A percentile compares a stretch with the other conserved stretches of the same genome.
phyloP scores from a whole-genome alignment of 2,329 filamentous ascomycete species.

The Talaromyces sp. region DNA sequence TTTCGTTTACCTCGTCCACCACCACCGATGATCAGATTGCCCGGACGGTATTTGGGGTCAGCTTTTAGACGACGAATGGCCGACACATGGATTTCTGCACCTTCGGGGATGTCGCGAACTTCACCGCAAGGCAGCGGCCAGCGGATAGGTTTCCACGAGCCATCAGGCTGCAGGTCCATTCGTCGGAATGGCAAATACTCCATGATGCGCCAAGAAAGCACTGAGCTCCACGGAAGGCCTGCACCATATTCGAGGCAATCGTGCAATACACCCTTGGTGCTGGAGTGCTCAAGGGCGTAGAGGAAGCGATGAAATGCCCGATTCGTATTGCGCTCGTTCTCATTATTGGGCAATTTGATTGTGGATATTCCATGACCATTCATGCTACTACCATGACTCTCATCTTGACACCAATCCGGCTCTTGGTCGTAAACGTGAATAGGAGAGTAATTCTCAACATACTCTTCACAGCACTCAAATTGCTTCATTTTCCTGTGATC shows the following conservation, averaged over 20 bases:
- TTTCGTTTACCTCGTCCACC: conserved; percentile 65
- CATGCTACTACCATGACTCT: conserved; percentile 8
- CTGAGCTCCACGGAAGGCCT: conserved; percentile 54
- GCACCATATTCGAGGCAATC: conserved; percentile 65
- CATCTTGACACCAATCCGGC: conserved; percentile 16
- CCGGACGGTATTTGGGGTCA: conserved; percentile 65
- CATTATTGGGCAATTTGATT: conserved; percentile 13
- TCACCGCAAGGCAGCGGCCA: conserved; percentile 78
- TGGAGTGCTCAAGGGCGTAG: conserved; percentile 56
- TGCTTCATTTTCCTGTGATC: conserved; percentile 64
- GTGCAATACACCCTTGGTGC: conserved; percentile 56
- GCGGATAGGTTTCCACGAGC: conserved; percentile 72
- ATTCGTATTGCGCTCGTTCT: conserved; percentile 25
- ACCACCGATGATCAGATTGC: conserved; percentile 75
- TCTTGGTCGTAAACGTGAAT: conserved; percentile 24
- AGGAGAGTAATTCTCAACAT: conserved; percentile 33
- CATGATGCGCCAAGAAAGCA: conserved; percentile 71
- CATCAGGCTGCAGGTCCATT: conserved; percentile 71
- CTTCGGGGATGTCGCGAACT: conserved; percentile 68
- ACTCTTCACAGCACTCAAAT: conserved; percentile 59
- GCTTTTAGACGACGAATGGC: conserved; percentile 68
- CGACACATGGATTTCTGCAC: conserved; percentile 68
- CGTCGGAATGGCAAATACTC: conserved; percentile 76
- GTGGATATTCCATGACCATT: conserved; percentile 15
- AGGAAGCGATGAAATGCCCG: conserved; percentile 49